Base-by-base conservation (phyloP, 2,329 filamentous ascomycete genomes). In the Colletotrichum neosansevieriae region DNA sequence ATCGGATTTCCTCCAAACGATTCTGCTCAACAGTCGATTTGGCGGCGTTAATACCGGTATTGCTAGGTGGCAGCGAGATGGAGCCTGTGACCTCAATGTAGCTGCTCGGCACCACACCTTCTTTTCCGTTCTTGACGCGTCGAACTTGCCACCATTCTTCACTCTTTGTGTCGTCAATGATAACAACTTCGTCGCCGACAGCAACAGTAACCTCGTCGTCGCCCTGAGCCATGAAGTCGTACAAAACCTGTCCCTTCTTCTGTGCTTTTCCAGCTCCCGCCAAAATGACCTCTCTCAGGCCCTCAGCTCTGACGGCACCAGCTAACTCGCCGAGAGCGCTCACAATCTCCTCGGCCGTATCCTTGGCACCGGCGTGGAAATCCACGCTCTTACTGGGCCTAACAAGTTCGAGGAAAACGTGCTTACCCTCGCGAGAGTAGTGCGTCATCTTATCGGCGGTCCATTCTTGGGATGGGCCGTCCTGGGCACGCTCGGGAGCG, bases 141-240 rank as follows among this genome's bases (percentile, higher is more conserved):
- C 92, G 89, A 40, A 99, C 94, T 84, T 96, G 94, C 95, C 96
- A 98, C 96, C 96, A 99, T 77, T 99, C 96, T 67, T 98, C 94
- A 71, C 94, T 98, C 80, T 94, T 96, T 38, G 85, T 89, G 75
- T 98, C 94, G 76, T 99, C 95, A 63, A 98, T 79, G 61, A 99
- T 84, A 49, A 97, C 83, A 45, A 99, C 95, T 76, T 99, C 95
- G 76, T 99, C 96, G 45, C 92, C 96, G 21, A 92, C 87, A 29
- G 88, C 90, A 53, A 99, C 96, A 0, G 94, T 97, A 54, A 99
- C 95, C 80, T 99, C 96, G 74, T 99, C 96, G 7, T 97, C 93
- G 40, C 94, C 94, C 78, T 98, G 95, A 0, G 96, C 96, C 89
- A 94, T 92, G 78, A 99, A 99, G 76, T 98, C 95, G 77, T 98